Base-by-base conservation (phyloP, 176 grass and related monocot genomes). In the Cenchrus purpureus region DNA sequence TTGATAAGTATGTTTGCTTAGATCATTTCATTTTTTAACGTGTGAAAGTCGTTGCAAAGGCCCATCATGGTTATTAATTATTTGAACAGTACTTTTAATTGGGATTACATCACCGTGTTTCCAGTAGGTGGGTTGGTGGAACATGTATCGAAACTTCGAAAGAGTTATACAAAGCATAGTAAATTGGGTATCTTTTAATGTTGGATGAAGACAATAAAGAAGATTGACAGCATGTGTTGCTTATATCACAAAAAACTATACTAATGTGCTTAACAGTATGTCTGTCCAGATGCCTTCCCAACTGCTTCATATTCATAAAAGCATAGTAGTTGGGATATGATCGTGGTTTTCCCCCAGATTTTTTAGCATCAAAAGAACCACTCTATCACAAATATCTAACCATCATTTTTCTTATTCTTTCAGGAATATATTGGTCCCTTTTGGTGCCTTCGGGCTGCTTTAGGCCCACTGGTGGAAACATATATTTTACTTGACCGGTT, bases 401-500 rank as follows among this genome's bases (percentile, higher is more conserved):
- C 51, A 79, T 44, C 6, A 1, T 68, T 58, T 72, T 65, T 45
- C 37, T 17, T 80, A 71, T 82, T 76, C 17, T 76, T 92, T 66
- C 84, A 99, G 94, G 91, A 91, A 89, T 81, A 89, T 67, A 86
- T 99, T 79, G 97, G 97, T 52, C 90, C 88, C 13, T 99, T 99
- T 89, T 99, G 97, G 97, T 96, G 91, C 85, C 90, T 99, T 86
- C 78, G 92, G 13, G 94, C 88, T 82, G 84, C 93, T 94, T 81
- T 99, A 79, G 97, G 97, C 73, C 94, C 94, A 75, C 65, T 99
- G 78, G 89, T 97, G 54, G 97, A 99, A 90, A 94, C 88, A 78
- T 99, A 92, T 86, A 97, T 94, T 79, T 88, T 99, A 72, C 90
- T 97, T 87, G 94, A 99, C 85, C 91, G 94, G 65, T 75, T 99